Percentiles rank a stretch among this genome's conserved stretches.
phyloP scores from a whole-genome alignment of 305 asterid species.

The Rubia tinctorum region DNA sequence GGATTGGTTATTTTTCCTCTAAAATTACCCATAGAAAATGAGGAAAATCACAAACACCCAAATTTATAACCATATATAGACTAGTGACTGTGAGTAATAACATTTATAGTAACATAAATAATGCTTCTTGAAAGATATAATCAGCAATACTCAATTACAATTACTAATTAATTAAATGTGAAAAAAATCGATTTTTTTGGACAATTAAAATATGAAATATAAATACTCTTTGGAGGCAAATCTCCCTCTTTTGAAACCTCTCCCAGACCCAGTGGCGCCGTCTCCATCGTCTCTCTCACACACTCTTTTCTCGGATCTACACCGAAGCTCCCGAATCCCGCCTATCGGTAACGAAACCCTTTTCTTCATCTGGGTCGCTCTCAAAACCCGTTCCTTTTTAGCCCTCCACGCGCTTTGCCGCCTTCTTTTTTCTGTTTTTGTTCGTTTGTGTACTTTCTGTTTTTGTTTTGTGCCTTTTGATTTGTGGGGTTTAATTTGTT shows the following conservation, averaged over 20 bases:
- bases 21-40: no score
- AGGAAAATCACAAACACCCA: no score
- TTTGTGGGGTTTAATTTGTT: neutral
- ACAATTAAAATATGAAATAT: neutral
- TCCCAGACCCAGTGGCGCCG: slow-evolving; percentile 51
- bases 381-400: neutral
- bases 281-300: slow-evolving; percentile 32
- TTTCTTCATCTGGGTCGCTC: slow-evolving; percentile 4
- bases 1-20: no score
- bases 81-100: no score
- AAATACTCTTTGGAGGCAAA: slow-evolving; percentile 32
- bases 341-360: slow-evolving; percentile 30
- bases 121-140: neutral
- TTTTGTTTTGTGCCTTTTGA: neutral
- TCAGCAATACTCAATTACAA: neutral
- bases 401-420: neutral
- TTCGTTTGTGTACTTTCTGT: neutral
- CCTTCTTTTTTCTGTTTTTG: neutral
- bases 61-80: no score
- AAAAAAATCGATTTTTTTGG: neutral
- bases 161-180: neutral
- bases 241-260: slow-evolving; percentile 68
- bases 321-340: slow-evolving; percentile 17
- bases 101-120: neutral
- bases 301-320: slow-evolving; percentile 40